Conservation (phyloP, 1,284 basidiomycete species). For the Naganishia sp. region DNA sequence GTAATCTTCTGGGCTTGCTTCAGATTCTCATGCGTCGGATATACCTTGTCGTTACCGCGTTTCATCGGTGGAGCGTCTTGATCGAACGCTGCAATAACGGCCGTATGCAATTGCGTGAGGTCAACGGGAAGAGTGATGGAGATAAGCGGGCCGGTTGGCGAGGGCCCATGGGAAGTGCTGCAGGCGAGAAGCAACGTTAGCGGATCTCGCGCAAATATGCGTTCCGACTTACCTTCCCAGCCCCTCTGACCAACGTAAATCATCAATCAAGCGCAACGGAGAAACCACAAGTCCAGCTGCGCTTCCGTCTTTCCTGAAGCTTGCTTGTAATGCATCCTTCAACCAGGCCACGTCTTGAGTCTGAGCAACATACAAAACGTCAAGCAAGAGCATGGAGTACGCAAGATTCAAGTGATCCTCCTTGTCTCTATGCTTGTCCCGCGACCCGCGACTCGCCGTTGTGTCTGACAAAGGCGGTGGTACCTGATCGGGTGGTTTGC, state of each 20-base stretch:
- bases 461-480: not conserved
- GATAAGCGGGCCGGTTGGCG: not conserved
- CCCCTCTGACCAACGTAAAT: conserved; percentile 8
- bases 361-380: conserved; percentile 18
- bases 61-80: not conserved
- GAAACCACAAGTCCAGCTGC: conserved; percentile 1
- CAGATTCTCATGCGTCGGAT: not conserved
- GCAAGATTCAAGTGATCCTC: conserved; percentile 27
- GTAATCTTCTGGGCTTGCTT: not conserved
- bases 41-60: not conserved
- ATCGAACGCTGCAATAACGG: conserved; percentile 6
- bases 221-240: conserved; percentile 19
- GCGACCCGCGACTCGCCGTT: not conserved
- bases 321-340: not conserved
- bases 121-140: conserved; percentile 25
- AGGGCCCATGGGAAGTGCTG: conserved; percentile 7
- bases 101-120: not conserved
- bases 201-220: too few relatives aligned
- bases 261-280: conserved; percentile 20
- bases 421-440: conserved; percentile 31
- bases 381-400: conserved; percentile 28
- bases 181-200: not conserved
- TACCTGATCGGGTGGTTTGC: not conserved
- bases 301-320: not conserved
- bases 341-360: conserved; percentile 12